These are phyloP conservation scores for Casuarina glauca DNA, from an alignment of 306 rosid species.

Conservation along the genomic window DNA sequence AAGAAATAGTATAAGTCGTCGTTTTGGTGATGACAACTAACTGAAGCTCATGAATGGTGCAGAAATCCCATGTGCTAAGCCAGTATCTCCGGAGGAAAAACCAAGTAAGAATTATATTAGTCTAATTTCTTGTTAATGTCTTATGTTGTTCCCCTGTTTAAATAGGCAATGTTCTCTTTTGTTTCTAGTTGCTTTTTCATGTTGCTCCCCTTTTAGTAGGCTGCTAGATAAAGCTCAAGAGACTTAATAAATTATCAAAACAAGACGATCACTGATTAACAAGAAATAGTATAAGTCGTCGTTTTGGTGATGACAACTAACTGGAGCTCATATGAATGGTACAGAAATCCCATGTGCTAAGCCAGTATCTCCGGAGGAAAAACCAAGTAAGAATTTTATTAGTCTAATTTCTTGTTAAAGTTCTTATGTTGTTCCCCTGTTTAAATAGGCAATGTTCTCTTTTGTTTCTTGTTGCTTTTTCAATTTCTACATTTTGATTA, in stretches of 20 bases:
- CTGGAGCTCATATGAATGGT: slow-evolving; percentile 26
- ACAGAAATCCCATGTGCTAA: slow-evolving; percentile 67
- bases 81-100: slow-evolving; percentile 37
- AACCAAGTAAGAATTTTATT: slow-evolving; percentile 45
- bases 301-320: slow-evolving; percentile 16
- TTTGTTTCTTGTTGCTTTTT: slow-evolving; percentile 5
- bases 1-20: not conserved
- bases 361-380: slow-evolving; percentile 39
- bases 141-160: slow-evolving; percentile 14
- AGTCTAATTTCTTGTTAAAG: not conserved
- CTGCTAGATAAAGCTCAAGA: not conserved
- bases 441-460: slow-evolving; percentile 8
- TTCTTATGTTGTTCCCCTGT: slow-evolving; percentile 9
- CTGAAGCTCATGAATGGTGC: slow-evolving; percentile 37
- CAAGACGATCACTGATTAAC: not conserved
- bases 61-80: slow-evolving; percentile 64
- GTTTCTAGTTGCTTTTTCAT: not conserved
- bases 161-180: not conserved
- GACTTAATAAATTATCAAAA: not conserved
- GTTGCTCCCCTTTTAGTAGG: not conserved
- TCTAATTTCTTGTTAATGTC: slow-evolving; percentile 6
- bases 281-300: not conserved
- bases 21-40: slow-evolving; percentile 16
- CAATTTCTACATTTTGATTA: not conserved
- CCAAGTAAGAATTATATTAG: slow-evolving; percentile 43